phyloP scores from a whole-genome alignment of 1,284 basidiomycete species.

The Paramarasmius palmivorus region DNA sequence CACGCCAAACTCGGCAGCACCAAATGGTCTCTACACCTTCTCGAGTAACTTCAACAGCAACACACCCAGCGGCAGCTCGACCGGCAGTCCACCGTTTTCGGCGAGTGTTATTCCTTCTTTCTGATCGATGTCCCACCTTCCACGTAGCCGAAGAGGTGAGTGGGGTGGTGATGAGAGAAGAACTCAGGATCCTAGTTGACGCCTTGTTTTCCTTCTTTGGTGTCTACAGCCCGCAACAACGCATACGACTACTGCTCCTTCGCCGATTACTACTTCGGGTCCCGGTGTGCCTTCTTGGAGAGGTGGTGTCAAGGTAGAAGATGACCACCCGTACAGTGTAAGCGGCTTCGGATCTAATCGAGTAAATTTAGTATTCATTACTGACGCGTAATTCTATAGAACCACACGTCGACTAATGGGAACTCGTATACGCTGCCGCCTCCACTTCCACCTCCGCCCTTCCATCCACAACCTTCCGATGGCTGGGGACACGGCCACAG shows the following conservation, averaged over 20 bases:
- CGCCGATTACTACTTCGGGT: neutral
- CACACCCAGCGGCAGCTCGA: slow-evolving; percentile 67
- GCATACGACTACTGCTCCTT: neutral
- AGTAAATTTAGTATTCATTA: neutral
- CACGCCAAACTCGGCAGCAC: slow-evolving; percentile 34
- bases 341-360: no score
- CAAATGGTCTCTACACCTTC: slow-evolving; percentile 51
- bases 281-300: neutral
- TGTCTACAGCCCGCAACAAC: slow-evolving; percentile 1
- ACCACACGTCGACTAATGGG: neutral
- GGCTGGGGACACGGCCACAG: no score
- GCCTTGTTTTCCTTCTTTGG: neutral
- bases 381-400: neutral
- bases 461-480: no score
- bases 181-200: slow-evolving; percentile 28
- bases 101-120: slow-evolving; percentile 61
- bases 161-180: slow-evolving; percentile 23
- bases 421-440: neutral
- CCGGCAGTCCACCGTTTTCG: slow-evolving; percentile 77
- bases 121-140: slow-evolving; percentile 14
- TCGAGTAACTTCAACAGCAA: slow-evolving; percentile 56
- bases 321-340: neutral
- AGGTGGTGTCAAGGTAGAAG: neutral
- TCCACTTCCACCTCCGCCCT: neutral
- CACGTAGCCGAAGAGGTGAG: slow-evolving; percentile 12